A percentile compares a stretch with the other conserved stretches of the same genome.
These are phyloP conservation scores for Sclerotinia subarctica DNA, from an alignment of 2,329 filamentous ascomycete species.

Conservation along the genomic window DNA sequence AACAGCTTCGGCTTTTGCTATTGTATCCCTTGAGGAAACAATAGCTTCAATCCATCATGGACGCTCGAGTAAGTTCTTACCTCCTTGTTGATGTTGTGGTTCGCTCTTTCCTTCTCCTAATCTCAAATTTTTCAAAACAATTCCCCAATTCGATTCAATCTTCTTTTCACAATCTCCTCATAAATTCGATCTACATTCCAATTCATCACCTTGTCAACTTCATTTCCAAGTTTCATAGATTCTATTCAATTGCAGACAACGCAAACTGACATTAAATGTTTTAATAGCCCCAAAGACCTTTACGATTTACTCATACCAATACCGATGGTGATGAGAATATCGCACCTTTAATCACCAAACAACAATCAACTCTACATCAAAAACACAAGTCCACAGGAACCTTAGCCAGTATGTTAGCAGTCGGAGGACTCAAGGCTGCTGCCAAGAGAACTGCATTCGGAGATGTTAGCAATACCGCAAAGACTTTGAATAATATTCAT, in stretches of 20 bases:
- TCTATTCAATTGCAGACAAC: constrained; percentile 21
- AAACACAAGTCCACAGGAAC: constrained; percentile 76
- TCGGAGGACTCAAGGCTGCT: constrained; percentile 57
- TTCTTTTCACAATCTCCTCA: constrained; percentile 16
- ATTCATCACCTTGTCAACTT: constrained; percentile 27
- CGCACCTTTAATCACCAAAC: constrained; percentile 48
- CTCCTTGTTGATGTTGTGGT: neutral
- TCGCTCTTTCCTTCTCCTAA: constrained; percentile 10
- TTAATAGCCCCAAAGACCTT: constrained; percentile 64
- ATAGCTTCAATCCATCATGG: constrained; percentile 39
- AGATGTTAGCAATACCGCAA: constrained; percentile 71
- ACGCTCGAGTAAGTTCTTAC: constrained; percentile 42
- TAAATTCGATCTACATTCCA: constrained; percentile 23
- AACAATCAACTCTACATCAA: constrained; percentile 60
- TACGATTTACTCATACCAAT: constrained; percentile 56
- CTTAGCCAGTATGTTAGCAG: constrained; percentile 51
- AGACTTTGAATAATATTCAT: constrained; percentile 43
- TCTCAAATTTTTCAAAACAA: neutral
- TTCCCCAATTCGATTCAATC: constrained; percentile 8
- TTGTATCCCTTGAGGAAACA: neutral
- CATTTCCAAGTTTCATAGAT: constrained; percentile 23
- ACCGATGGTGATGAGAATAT: constrained; percentile 69
- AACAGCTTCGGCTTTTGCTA: constrained; percentile 12
- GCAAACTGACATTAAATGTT: constrained; percentile 35
- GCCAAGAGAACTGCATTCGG: constrained; percentile 77